A percentile compares a stretch with the other conserved stretches of the same genome.
Evolutionary conservation across 2,329 filamentous ascomycete genomes (phyloP).

Genomic region (Trichocomaceae sp.): DNA sequence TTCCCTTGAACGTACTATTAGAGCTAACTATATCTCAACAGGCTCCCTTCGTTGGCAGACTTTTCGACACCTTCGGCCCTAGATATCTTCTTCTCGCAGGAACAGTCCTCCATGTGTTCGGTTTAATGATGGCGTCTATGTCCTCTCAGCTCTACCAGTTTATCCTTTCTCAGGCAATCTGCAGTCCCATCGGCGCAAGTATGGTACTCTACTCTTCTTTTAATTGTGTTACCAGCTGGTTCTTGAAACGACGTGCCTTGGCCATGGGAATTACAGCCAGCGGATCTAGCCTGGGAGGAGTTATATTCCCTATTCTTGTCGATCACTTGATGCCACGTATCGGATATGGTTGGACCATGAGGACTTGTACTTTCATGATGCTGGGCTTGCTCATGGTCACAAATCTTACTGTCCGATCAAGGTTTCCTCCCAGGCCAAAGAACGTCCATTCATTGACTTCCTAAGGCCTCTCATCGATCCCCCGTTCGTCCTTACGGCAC

Average conservation of each 20-base stretch:
- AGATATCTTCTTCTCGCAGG: conserved; percentile 46
- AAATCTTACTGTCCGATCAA: conserved; percentile 47
- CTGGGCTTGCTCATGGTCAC: conserved; percentile 52
- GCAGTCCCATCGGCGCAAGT: conserved; percentile 46
- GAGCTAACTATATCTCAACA: background rate
- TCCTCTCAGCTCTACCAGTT: conserved; percentile 52
- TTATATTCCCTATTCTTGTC: conserved; percentile 60
- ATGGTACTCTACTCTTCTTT: conserved; percentile 46
- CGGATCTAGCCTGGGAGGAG: conserved; percentile 50
- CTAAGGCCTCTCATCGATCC: conserved; percentile 7
- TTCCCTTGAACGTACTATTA: background rate
- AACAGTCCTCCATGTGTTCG: conserved; percentile 50
- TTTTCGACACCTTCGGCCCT: conserved; percentile 58
- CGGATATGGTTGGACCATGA: conserved; percentile 53
- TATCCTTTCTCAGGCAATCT: conserved; percentile 50
- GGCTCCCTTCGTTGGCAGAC: conserved; percentile 53
- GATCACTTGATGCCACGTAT: conserved; percentile 47
- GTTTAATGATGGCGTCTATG: conserved; percentile 53
- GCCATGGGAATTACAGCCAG: conserved; percentile 48
- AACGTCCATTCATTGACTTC: conserved; percentile 15
- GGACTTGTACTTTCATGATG: conserved; percentile 54
- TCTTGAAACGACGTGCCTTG: conserved; percentile 43
- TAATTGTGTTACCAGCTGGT: conserved; percentile 48
- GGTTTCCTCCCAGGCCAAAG: conserved; percentile 24
- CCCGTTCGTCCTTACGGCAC: conserved; percentile 20